These are phyloP conservation scores for Verticillium longisporum DNA, from an alignment of 2,329 filamentous ascomycete genomes.

Conservation along the genomic window DNA sequence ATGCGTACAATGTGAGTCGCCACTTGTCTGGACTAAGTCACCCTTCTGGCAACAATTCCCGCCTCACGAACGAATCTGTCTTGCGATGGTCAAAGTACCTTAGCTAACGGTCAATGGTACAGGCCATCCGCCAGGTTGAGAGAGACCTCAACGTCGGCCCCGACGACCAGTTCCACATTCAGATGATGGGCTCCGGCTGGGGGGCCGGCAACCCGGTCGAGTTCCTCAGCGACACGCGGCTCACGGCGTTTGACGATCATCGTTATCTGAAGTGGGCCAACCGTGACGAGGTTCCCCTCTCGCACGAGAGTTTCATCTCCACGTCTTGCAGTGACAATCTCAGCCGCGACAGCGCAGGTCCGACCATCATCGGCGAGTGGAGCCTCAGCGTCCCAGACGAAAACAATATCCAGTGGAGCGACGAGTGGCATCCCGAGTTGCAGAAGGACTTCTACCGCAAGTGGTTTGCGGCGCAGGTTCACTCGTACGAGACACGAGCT, in stretches of 20 bases:
- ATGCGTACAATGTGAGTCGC: slow-evolving; percentile 21
- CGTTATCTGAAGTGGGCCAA: slow-evolving; percentile 50
- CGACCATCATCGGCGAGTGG: slow-evolving; percentile 53
- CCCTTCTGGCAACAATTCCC: background rate
- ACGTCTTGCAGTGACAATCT: slow-evolving; percentile 42
- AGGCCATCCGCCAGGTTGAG: slow-evolving; percentile 43
- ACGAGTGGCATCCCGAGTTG: slow-evolving; percentile 32
- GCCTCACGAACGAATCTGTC: too few relatives aligned
- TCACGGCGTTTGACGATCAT: slow-evolving; percentile 50
- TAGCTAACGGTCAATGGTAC: background rate
- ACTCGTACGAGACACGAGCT: slow-evolving; percentile 42
- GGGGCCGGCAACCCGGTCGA: slow-evolving; percentile 45
- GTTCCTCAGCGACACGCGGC: slow-evolving; percentile 32
- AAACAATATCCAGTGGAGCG: slow-evolving; percentile 35
- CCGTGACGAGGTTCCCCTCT: slow-evolving; percentile 26
- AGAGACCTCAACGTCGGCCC: slow-evolving; percentile 29
- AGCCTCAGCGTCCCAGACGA: slow-evolving; percentile 43
- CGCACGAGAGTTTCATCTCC: slow-evolving; percentile 41
- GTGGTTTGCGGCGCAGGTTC: slow-evolving; percentile 51
- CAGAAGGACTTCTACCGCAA: slow-evolving; percentile 44
- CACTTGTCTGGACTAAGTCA: background rate
- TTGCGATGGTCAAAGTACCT: too few relatives aligned
- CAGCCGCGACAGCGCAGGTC: slow-evolving; percentile 27
- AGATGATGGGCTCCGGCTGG: slow-evolving; percentile 44
- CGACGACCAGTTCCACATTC: slow-evolving; percentile 43